These are phyloP conservation scores for Fusarium miscanthi DNA, from an alignment of 2,329 filamentous ascomycete species.

Conservation along the genomic window DNA sequence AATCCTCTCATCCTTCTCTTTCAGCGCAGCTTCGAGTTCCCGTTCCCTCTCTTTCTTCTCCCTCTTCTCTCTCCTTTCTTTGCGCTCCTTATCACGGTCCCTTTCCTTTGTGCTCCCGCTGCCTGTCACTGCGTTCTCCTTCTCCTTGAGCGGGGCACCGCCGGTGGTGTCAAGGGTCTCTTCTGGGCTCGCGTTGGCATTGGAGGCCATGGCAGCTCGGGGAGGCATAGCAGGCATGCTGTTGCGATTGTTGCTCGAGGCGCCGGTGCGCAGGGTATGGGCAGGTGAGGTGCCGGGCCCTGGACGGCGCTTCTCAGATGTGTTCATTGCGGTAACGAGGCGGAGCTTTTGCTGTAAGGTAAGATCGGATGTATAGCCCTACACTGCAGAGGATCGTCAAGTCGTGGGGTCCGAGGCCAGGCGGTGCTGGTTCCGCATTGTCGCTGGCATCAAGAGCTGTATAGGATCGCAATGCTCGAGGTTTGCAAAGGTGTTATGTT, in stretches of 20 bases:
- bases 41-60: conserved; percentile 41
- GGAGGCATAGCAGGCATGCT: conserved; percentile 48
- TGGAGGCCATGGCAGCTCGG: conserved; percentile 45
- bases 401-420: conserved; percentile 44
- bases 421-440: conserved; percentile 47
- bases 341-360: conserved; percentile 18
- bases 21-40: conserved; percentile 48
- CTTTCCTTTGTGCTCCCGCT: conserved; percentile 47
- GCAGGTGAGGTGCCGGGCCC: conserved; percentile 43
- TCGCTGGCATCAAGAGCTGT: conserved; percentile 39
- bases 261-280: conserved; percentile 38
- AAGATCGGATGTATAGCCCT: conserved; percentile 21
- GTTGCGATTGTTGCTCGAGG: conserved; percentile 46
- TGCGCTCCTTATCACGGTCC: conserved; percentile 46
- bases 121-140: conserved; percentile 48
- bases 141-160: conserved; percentile 45
- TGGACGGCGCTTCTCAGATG: conserved; percentile 59
- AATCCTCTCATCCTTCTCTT: conserved; percentile 65
- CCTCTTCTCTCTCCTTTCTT: conserved; percentile 41
- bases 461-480: conserved; percentile 4
- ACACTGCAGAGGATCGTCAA: conserved; percentile 40
- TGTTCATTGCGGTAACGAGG: conserved; percentile 50
- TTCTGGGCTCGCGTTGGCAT: conserved; percentile 38
- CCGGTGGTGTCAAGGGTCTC: conserved; percentile 44
- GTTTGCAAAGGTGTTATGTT: conserved; percentile 1